Conservation (phyloP, 345 rosid genomes). For the Carallia brachiata region DNA sequence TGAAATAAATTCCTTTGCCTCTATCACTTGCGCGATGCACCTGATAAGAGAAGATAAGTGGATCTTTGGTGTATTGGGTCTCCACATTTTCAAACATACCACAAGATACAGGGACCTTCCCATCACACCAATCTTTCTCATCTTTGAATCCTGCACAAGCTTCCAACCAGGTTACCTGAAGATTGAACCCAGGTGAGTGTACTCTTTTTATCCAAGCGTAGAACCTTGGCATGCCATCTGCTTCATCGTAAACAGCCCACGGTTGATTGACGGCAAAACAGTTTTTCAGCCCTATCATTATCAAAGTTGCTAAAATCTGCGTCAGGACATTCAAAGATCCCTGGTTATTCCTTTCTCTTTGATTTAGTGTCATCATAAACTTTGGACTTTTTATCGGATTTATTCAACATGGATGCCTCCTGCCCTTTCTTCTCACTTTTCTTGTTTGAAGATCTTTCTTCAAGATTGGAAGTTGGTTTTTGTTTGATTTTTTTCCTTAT, state of each 20-base stretch:
- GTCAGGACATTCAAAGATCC: slow-evolving; percentile 44
- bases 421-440: slow-evolving; percentile 28
- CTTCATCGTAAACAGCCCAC: slow-evolving; percentile 81
- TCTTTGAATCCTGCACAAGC: slow-evolving; percentile 34
- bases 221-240: slow-evolving; percentile 79
- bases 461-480: slow-evolving; percentile 26
- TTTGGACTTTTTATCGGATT: slow-evolving; percentile 9
- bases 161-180: slow-evolving; percentile 76
- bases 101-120: slow-evolving; percentile 60
- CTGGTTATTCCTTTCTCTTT: slow-evolving; percentile 10
- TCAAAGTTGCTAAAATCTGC: slow-evolving; percentile 75
- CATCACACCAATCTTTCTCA: slow-evolving; percentile 38
- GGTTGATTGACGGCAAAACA: slow-evolving; percentile 65
- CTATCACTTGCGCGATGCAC: slow-evolving; percentile 14
- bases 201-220: slow-evolving; percentile 68
- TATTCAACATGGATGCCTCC: slow-evolving; percentile 14
- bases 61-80: slow-evolving; percentile 38
- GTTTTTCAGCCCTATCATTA: slow-evolving; percentile 30
- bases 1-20: slow-evolving; percentile 22
- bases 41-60: slow-evolving; percentile 65
- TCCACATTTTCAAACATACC: slow-evolving; percentile 50
- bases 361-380: slow-evolving; percentile 13
- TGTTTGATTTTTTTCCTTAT: slow-evolving; percentile 19
- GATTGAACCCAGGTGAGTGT: slow-evolving; percentile 49
- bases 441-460: slow-evolving; percentile 25